phyloP scores from a whole-genome alignment of 805 yeast genomes.

The Teunomyces gatunensis region DNA sequence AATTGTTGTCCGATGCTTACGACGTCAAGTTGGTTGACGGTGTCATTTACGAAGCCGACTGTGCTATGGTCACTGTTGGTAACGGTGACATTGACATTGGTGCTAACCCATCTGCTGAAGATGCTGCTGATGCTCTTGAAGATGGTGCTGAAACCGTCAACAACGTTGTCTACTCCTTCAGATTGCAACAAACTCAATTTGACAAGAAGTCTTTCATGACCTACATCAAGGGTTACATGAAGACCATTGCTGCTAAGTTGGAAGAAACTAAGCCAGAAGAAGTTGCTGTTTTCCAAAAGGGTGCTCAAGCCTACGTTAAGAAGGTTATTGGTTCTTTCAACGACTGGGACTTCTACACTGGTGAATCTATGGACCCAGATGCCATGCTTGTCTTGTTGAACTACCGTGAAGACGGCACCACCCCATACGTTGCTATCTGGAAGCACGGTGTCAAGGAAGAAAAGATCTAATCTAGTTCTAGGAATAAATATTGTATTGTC shows the following conservation, averaged over 20 bases:
- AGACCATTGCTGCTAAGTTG: conserved; percentile 86
- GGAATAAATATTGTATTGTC: conserved; percentile 3
- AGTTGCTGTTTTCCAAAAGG: conserved; percentile 90
- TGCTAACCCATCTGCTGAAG: conserved; percentile 99
- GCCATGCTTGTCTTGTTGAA: conserved; percentile 96
- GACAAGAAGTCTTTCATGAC: conserved; percentile 97
- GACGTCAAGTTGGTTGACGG: conserved; percentile 82
- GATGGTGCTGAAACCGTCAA: conserved; percentile 88
- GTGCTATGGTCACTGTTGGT: conserved; percentile 84
- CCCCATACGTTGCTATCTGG: conserved; percentile 98
- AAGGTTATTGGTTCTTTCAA: conserved; percentile 92
- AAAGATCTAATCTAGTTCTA: conserved; percentile 62
- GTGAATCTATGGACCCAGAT: conserved; percentile 99
- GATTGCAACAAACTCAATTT: conserved; percentile 91
- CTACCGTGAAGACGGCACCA: conserved; percentile 99
- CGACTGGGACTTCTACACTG: conserved; percentile 99
- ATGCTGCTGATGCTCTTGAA: conserved; percentile 76
- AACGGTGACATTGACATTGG: conserved; percentile 97
- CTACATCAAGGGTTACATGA: conserved; percentile 99
- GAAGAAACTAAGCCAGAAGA: conserved; percentile 87
- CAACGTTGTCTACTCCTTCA: conserved; percentile 98
- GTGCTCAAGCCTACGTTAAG: conserved; percentile 95
- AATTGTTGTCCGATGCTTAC: conserved; percentile 96
- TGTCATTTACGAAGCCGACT: conserved; percentile 95
- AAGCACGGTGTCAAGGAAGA: conserved; percentile 92